Percentiles rank a stretch among this genome's conserved stretches.
Evolutionary conservation across 495 filamentous ascomycete genomes (phyloP).

Genomic region (Penicillium paradoxum): DNA sequence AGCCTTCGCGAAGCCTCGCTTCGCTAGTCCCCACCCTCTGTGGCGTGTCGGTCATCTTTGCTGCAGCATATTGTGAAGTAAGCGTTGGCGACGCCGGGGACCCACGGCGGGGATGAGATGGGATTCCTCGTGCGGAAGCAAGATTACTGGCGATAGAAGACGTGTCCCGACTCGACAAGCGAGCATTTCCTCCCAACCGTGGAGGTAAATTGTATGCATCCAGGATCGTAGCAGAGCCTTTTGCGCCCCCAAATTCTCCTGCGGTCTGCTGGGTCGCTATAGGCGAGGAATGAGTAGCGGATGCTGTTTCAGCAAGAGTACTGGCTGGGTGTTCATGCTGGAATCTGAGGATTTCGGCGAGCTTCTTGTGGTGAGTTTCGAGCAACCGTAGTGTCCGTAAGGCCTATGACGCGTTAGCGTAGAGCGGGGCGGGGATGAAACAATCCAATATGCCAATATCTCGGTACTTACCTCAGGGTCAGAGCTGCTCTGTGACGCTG

Average conservation of each 20-base stretch:
- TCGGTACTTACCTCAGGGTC: constrained; percentile 60
- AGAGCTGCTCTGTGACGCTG: constrained; percentile 65
- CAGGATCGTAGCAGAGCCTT: constrained; percentile 21
- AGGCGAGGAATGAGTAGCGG: constrained; percentile 9
- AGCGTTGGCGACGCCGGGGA: constrained; percentile 60
- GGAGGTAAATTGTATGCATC: constrained; percentile 35
- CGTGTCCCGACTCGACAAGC: constrained; percentile 56
- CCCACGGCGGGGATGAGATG: constrained; percentile 58
- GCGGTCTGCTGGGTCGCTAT: constrained; percentile 13
- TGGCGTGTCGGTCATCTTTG: constrained; percentile 58
- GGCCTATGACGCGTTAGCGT: constrained; percentile 39
- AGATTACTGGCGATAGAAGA: constrained; percentile 91
- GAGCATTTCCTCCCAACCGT: constrained; percentile 39
- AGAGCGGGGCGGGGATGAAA: not conserved
- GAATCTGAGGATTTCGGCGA: constrained; percentile 72
- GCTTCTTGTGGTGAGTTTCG: constrained; percentile 76
- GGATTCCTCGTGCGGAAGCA: constrained; percentile 83
- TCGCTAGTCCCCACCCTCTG: constrained; percentile 42
- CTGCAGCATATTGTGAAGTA: constrained; percentile 69
- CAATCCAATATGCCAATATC: not conserved
- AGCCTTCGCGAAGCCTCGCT: constrained; percentile 26
- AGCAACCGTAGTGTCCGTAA: constrained; percentile 77
- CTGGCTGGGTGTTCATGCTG: constrained; percentile 55
- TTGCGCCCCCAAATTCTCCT: constrained; percentile 22
- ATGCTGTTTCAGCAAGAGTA: constrained; percentile 6